Percentiles rank a stretch among this genome's conserved stretches.
phyloP scores from a whole-genome alignment of 2,329 filamentous ascomycete species.

The Penicillium sp. region DNA sequence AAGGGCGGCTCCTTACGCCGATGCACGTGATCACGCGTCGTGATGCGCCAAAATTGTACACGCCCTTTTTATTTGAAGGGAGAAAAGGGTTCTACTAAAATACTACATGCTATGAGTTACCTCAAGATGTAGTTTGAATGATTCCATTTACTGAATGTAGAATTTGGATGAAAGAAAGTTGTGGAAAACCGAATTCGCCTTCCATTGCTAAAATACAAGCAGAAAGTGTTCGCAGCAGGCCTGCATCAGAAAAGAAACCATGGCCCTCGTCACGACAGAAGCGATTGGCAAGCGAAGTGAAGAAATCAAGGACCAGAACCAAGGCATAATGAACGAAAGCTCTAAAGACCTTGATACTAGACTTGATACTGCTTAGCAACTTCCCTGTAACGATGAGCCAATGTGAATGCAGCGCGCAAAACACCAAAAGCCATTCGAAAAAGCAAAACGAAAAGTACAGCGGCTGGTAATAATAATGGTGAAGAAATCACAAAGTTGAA shows the following conservation, averaged over 20 bases:
- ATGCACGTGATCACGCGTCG: constrained; percentile 23
- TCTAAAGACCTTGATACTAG: neutral
- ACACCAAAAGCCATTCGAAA: constrained; percentile 6
- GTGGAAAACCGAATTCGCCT: constrained; percentile 12
- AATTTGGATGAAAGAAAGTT: neutral
- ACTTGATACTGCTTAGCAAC: neutral
- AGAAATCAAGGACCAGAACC: neutral
- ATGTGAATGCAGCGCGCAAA: neutral
- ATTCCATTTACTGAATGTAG: neutral
- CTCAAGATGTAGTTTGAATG: neutral
- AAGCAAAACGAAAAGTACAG: constrained; percentile 14
- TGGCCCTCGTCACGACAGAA: neutral
- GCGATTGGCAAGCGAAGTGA: no score
- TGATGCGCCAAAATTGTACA: constrained; percentile 2
- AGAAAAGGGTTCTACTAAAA: no score
- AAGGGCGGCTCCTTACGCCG: constrained; percentile 4
- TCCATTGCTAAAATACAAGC: constrained; percentile 21
- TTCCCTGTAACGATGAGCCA: neutral
- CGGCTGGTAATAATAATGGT: constrained; percentile 12
- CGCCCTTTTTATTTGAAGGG: no score
- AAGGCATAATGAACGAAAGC: neutral
- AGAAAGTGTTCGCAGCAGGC: constrained; percentile 12
- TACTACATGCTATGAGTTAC: neutral
- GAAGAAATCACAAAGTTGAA: constrained; percentile 17
- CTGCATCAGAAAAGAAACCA: constrained; percentile 4